phyloP scores from a whole-genome alignment of 441 rosid genomes.

The Pelargonium cotyledonis region DNA sequence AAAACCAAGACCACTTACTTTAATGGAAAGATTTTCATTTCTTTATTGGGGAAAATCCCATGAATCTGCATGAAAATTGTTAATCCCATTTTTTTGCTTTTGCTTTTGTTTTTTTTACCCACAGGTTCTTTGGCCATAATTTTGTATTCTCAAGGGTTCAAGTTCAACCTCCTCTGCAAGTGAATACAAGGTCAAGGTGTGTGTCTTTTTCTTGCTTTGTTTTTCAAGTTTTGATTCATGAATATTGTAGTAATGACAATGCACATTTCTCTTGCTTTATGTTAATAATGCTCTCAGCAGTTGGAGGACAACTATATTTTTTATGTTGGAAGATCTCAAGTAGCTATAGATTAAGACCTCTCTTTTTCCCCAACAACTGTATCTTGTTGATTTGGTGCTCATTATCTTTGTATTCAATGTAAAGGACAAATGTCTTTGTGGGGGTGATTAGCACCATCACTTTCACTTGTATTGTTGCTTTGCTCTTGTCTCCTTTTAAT shows the following conservation, averaged over 20 bases:
- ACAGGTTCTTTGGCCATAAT: not conserved
- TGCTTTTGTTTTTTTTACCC: slow-evolving; percentile 13
- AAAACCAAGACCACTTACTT: slow-evolving; percentile 16
- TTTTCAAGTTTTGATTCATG: slow-evolving; percentile 3
- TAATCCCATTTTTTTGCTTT: slow-evolving; percentile 13
- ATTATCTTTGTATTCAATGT: not conserved
- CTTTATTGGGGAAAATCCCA: slow-evolving; percentile 20
- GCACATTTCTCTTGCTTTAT: not conserved
- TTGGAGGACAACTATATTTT: not conserved
- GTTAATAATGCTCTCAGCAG: not conserved
- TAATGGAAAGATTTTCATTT: slow-evolving; percentile 18
- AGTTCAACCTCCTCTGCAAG: slow-evolving; percentile 15
- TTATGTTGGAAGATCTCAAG: slow-evolving; percentile 1
- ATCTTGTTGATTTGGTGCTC: not conserved
- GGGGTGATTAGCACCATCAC: not conserved
- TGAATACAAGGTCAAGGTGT: slow-evolving; percentile 33
- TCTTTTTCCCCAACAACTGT: not conserved
- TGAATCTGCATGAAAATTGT: slow-evolving; percentile 21
- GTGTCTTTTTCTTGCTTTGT: slow-evolving; percentile 23
- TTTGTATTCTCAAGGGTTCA: not conserved
- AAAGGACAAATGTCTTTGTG: not conserved
- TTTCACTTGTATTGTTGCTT: not conserved
- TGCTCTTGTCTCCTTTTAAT: not conserved
- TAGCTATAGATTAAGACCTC: too few relatives aligned
- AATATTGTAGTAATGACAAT: not conserved